Conservation (phyloP, 352 stramenopile species). For the Phytopythium sindhum region DNA sequence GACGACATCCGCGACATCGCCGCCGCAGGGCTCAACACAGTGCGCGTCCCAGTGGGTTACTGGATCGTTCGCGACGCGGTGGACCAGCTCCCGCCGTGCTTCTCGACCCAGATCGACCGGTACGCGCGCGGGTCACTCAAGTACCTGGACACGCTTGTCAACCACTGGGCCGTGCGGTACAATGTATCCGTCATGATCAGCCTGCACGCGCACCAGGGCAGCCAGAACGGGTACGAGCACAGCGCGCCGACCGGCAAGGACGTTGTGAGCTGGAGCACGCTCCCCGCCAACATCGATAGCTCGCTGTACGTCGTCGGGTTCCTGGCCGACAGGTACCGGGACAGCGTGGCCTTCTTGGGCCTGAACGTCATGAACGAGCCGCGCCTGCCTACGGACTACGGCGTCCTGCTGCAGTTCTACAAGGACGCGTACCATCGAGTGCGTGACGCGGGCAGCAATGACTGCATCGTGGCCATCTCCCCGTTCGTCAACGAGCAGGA, state of each 20-base stretch:
- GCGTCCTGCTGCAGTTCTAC: constrained; percentile 33
- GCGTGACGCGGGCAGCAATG: constrained; percentile 23
- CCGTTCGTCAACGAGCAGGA: constrained; percentile 43
- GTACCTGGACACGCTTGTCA: constrained; percentile 41
- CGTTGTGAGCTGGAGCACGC: constrained; percentile 20
- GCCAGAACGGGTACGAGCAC: constrained; percentile 57
- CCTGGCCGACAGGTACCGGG: constrained; percentile 38
- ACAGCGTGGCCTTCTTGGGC: constrained; percentile 42
- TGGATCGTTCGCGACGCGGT: constrained; percentile 21
- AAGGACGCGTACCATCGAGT: constrained; percentile 34
- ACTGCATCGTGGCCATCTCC: constrained; percentile 40
- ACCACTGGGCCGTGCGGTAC: constrained; percentile 43
- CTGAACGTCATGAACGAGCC: constrained; percentile 61
- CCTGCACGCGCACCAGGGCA: constrained; percentile 47
- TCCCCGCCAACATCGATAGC: constrained; percentile 25
- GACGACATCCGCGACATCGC: constrained; percentile 25
- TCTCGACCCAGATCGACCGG: not conserved
- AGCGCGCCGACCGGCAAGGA: constrained; percentile 25
- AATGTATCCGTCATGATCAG: constrained; percentile 17
- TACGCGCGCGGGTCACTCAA: constrained; percentile 20
- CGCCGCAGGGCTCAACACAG: constrained; percentile 23
- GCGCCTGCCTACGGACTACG: constrained; percentile 11
- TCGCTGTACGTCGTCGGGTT: constrained; percentile 37
- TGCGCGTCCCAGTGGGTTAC: constrained; percentile 29
- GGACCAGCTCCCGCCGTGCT: not conserved